Evolutionary conservation across 2,329 filamentous ascomycete genomes (phyloP), one percentile per base, ranked within the genome.

Genomic region (Sporothrix euskadiensis): DNA sequence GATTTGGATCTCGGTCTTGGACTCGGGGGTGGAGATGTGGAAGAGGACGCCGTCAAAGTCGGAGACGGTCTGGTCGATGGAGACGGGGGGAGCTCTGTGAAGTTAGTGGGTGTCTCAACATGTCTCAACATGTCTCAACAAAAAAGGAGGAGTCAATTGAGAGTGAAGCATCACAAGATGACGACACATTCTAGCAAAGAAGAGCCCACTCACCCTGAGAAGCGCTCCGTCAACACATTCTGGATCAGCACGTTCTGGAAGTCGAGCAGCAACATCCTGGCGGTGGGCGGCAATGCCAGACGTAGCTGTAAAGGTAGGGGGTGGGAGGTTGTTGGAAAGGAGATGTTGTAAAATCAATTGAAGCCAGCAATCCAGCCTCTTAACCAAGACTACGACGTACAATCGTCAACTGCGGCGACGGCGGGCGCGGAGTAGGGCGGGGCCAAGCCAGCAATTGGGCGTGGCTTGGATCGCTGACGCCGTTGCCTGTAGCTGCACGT

Each of bases 11-110:
- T 97, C 94, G 69, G 93, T 91, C 87, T 98, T 98, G 75, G 90
- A 86, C 82, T 97, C 94, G 74, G 95, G 96, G 0, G 96, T 99
- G 52, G 95, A 98, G 80, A 99, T 94, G 83, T 99, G 96, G 84
- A 98, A 99, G 78, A 93, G 97, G 78, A 98, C 96, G 81, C 95
- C 95, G 84, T 99, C 97, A 81, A 99, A 99, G 84, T 99, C 96
- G 81, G 95, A 98, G 76, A 98, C 94, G 76, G 97, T 94, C 86
- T 99, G 96, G 84, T 99, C 97, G 82, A 99, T 97, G 78, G 93
- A 94, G 74, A 90, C 88, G 74, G 94, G 94, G 78, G 93, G 85
- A 82, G 92, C 92, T 84, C 95, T 98, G 80, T 10, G 73, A 74
- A 10, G 73, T 30, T 6, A 74, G 30, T 2, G 30, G 47, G 6